Percentiles rank a stretch among this genome's conserved stretches.
Evolutionary conservation across 208 protist species (phyloP).

Genomic region (Herpetomonas muscarum): DNA sequence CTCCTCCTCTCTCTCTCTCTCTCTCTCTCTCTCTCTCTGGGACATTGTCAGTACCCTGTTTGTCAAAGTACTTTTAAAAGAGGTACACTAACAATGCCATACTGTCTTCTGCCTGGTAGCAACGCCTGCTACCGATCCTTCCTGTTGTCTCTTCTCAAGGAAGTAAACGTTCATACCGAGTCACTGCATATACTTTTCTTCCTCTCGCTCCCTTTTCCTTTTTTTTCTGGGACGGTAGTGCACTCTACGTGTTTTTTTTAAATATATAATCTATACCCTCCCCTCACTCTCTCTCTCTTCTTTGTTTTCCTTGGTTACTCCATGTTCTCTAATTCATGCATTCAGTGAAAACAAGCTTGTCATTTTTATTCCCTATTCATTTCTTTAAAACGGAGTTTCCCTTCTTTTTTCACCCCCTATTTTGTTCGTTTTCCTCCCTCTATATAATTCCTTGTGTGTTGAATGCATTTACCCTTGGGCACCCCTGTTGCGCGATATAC

Average conservation of each 20-base stretch:
- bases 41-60: too few relatives aligned
- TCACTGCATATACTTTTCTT: neutral
- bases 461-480: neutral
- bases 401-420: too few relatives aligned
- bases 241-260: neutral
- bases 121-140: too few relatives aligned
- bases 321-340: too few relatives aligned
- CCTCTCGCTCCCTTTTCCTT: neutral
- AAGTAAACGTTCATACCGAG: too few relatives aligned
- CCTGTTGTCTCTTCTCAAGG: too few relatives aligned
- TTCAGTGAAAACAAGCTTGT: too few relatives aligned
- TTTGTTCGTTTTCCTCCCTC: neutral
- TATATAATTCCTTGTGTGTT: neutral
- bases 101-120: too few relatives aligned
- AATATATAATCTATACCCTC: neutral
- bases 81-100: too few relatives aligned
- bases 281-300: neutral
- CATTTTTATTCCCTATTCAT: neutral
- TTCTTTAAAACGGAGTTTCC: neutral
- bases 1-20: conserved; percentile 3
- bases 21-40: too few relatives aligned
- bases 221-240: neutral
- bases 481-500: too few relatives aligned
- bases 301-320: neutral
- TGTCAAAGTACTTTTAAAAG: too few relatives aligned